A percentile compares a stretch with the other conserved stretches of the same genome.
Evolutionary conservation across 2,329 filamentous ascomycete species (phyloP).

Genomic region (Colletotrichum truncatum): DNA sequence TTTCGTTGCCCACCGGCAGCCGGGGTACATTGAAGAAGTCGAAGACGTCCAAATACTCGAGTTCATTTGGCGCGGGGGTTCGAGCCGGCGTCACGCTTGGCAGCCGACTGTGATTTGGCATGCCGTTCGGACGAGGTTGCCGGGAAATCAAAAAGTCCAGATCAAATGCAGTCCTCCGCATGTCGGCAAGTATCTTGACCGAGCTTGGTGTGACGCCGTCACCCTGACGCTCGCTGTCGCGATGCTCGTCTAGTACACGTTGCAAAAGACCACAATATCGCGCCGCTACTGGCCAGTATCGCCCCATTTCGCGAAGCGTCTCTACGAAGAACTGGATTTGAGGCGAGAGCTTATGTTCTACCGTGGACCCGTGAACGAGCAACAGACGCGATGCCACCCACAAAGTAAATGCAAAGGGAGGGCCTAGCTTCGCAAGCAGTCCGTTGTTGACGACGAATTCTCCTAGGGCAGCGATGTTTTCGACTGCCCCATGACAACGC

Average conservation of each 20-base stretch:
- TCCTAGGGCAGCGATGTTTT: constrained; percentile 81
- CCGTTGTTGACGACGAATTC: constrained; percentile 80
- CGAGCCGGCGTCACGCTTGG: constrained; percentile 68
- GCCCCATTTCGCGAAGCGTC: constrained; percentile 81
- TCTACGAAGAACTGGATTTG: constrained; percentile 86
- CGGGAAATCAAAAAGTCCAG: constrained; percentile 89
- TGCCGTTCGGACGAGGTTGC: constrained; percentile 65
- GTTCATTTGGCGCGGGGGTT: constrained; percentile 80
- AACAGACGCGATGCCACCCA: constrained; percentile 91
- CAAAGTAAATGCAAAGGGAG: constrained; percentile 89
- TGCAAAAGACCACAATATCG: constrained; percentile 83
- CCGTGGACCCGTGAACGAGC: constrained; percentile 89
- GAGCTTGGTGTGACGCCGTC: constrained; percentile 82
- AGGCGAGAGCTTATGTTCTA: constrained; percentile 82
- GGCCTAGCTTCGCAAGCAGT: constrained; percentile 82
- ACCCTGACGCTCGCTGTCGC: constrained; percentile 78
- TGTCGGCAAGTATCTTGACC: constrained; percentile 88
- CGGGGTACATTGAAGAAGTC: constrained; percentile 94
- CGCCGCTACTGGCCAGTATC: constrained; percentile 85
- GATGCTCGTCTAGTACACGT: constrained; percentile 86
- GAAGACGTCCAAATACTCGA: constrained; percentile 93
- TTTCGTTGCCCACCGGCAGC: constrained; percentile 61
- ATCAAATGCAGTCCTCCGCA: constrained; percentile 90
- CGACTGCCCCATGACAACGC: constrained; percentile 83
- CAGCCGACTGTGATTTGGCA: constrained; percentile 51